Conservation (phyloP, 140 eudicot species). For the Stevia rebaudiana region DNA sequence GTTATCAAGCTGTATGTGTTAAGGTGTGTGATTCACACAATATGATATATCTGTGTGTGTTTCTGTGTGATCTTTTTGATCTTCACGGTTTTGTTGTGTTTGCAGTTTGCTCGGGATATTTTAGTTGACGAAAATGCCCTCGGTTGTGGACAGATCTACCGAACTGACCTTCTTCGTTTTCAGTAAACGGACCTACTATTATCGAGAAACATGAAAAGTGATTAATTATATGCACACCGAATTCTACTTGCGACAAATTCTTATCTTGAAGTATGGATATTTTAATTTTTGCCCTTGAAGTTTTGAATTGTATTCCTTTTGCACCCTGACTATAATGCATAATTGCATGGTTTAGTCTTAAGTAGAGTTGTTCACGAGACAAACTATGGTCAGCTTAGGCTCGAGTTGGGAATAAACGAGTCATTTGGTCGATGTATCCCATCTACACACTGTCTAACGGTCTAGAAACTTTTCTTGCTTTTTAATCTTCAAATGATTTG, state of each 20-base stretch:
- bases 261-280: background rate
- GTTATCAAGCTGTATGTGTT: conserved; percentile 14
- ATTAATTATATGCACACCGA: conserved; percentile 28
- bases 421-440: too few relatives aligned
- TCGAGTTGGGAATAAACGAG: background rate
- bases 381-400: too few relatives aligned
- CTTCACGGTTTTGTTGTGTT: conserved; percentile 24
- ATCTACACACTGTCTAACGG: too few relatives aligned
- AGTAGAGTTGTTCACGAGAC: too few relatives aligned
- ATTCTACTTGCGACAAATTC: conserved; percentile 27
- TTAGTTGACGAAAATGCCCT: conserved; percentile 19
- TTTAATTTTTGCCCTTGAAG: background rate
- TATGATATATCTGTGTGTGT: conserved; percentile 1
- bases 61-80: background rate
- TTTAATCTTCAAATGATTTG: too few relatives aligned
- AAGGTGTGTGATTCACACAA: too few relatives aligned
- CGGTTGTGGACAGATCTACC: conserved; percentile 14
- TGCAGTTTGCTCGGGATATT: conserved; percentile 6
- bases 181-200: conserved; percentile 13
- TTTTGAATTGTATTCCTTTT: background rate
- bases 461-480: too few relatives aligned
- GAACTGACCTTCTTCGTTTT: conserved; percentile 23
- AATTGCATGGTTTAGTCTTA: background rate
- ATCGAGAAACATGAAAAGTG: conserved; percentile 34
- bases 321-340: background rate